Conservation (phyloP, 139 green algal species). For the Dunaliella primolecta region DNA sequence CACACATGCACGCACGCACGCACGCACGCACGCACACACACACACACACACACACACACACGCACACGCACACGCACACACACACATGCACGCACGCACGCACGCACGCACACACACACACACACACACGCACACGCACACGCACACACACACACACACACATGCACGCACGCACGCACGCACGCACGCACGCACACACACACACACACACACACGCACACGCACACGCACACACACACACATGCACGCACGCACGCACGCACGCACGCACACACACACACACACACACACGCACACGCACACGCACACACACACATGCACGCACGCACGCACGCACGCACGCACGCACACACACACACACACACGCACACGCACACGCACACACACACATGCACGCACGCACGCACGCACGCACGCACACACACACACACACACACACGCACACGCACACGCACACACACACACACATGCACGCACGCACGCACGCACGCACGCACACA, state of each 20-base stretch:
- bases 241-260: neutral
- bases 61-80: neutral
- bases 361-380: slow-evolving; percentile 4
- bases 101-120: slow-evolving; percentile 7
- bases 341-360: slow-evolving; percentile 12
- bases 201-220: too few relatives aligned
- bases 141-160: slow-evolving; percentile 16
- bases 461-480: slow-evolving; percentile 6
- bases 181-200: too few relatives aligned
- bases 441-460: slow-evolving; percentile 11
- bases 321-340: neutral
- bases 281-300: slow-evolving; percentile 5
- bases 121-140: slow-evolving; percentile 3
- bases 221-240: slow-evolving; percentile 9
- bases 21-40: slow-evolving; percentile 3
- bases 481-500: slow-evolving; percentile 4
- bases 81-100: slow-evolving; percentile 7
- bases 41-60: slow-evolving; percentile 16
- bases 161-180: slow-evolving; percentile 1
- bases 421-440: slow-evolving; percentile 12
- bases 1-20: slow-evolving; percentile 1
- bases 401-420: neutral
- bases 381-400: slow-evolving; percentile 12
- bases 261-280: slow-evolving; percentile 13
- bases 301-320: slow-evolving; percentile 15